A percentile compares a stretch with the other conserved stretches of the same genome.
These are phyloP conservation scores for Coleophoma cylindrospora DNA, from an alignment of 2,329 filamentous ascomycete genomes.

Conservation along the genomic window DNA sequence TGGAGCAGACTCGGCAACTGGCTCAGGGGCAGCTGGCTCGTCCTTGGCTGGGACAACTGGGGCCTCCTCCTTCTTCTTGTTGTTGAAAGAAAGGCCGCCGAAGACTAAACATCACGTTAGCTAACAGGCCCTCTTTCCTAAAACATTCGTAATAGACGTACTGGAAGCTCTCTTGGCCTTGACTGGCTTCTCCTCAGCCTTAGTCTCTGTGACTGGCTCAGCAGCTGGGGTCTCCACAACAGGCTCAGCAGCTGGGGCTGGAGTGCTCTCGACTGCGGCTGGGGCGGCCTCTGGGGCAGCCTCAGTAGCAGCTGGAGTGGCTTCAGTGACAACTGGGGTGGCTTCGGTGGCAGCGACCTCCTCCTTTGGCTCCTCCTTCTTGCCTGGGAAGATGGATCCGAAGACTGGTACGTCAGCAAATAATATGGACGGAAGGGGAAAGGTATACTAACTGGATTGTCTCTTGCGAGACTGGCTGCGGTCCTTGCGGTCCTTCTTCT, in stretches of 20 bases:
- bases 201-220: slow-evolving; percentile 29
- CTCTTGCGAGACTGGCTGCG: slow-evolving; percentile 63
- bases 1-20: slow-evolving; percentile 25
- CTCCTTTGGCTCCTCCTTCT: slow-evolving; percentile 31
- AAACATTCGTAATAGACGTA: too few relatives aligned
- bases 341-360: slow-evolving; percentile 34
- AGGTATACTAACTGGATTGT: slow-evolving; percentile 15
- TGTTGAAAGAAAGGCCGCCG: slow-evolving; percentile 22
- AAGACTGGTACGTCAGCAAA: slow-evolving; percentile 37
- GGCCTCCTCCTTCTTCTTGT: slow-evolving; percentile 21
- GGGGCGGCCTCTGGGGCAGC: slow-evolving; percentile 22
- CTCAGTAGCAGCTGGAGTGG: slow-evolving; percentile 23
- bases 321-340: slow-evolving; percentile 35
- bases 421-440: slow-evolving; percentile 51
- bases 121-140: too few relatives aligned
- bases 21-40: slow-evolving; percentile 15
- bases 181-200: slow-evolving; percentile 29
- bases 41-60: slow-evolving; percentile 26
- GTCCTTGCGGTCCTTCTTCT: slow-evolving; percentile 48
- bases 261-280: slow-evolving; percentile 13
- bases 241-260: slow-evolving; percentile 17
- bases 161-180: slow-evolving; percentile 24
- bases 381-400: slow-evolving; percentile 15
- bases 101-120: slow-evolving; percentile 13
- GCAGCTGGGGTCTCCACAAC: slow-evolving; percentile 19